Percentiles rank a stretch among this genome's conserved stretches.
phyloP scores from a whole-genome alignment of 176 grass and related monocot genomes.

The Phoenix roebelenii region DNA sequence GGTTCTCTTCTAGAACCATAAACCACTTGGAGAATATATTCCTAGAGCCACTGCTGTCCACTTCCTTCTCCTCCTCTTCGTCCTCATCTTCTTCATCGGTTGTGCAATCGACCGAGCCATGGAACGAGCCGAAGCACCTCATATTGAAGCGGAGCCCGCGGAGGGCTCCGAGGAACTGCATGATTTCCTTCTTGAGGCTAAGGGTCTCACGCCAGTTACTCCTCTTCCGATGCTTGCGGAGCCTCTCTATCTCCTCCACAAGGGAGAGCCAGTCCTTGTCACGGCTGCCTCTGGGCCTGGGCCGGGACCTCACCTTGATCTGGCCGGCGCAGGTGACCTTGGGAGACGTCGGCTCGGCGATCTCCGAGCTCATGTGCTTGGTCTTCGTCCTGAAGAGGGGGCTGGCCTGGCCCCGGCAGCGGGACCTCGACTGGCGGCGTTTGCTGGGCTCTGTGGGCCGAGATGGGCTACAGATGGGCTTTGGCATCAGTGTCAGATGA shows the following conservation, averaged over 20 bases:
- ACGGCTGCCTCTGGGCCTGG: not conserved
- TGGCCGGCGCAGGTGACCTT: conserved; percentile 83
- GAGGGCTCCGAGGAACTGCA: conserved; percentile 58
- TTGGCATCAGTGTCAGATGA: conserved; percentile 76
- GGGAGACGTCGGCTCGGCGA: conserved; percentile 76
- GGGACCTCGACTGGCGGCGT: conserved; percentile 26
- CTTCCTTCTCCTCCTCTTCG: conserved; percentile 24
- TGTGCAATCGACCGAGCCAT: conserved; percentile 48
- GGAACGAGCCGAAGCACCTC: conserved; percentile 66
- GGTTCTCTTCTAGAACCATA: conserved; percentile 70
- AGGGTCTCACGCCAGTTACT: conserved; percentile 48
- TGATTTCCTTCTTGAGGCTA: conserved; percentile 69
- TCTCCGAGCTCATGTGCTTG: conserved; percentile 28
- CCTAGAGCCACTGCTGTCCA: conserved; percentile 16
- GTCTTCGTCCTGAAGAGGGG: conserved; percentile 29
- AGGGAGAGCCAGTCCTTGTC: conserved; percentile 37
- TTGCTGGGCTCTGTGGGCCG: conserved; percentile 30
- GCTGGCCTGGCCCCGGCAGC: conserved; percentile 26
- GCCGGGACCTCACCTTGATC: conserved; percentile 35
- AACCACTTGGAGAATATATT: conserved; percentile 75
- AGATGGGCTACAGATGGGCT: conserved; percentile 65
- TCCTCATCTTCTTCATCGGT: conserved; percentile 70
- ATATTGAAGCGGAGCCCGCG: conserved; percentile 63
- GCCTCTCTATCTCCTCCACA: conserved; percentile 34
- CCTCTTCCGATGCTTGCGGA: conserved; percentile 43